Conservation (phyloP, 768 basidiomycete species). For the Mycena galericulata region DNA sequence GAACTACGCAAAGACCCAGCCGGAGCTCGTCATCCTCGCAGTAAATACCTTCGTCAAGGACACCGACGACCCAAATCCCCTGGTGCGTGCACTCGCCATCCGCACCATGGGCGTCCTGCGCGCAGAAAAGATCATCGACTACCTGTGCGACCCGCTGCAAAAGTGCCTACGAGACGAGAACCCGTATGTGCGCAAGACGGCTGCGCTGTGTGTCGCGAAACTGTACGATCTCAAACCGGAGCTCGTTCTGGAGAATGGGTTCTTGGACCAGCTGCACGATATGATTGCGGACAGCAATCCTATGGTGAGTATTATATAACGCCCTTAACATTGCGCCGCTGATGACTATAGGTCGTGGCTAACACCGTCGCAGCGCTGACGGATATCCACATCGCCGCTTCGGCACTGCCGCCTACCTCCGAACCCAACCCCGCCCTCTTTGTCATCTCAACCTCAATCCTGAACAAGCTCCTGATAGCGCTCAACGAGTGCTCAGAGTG, state of each 20-base stretch:
- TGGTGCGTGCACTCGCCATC: constrained; percentile 95
- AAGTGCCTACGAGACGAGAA: constrained; percentile 95
- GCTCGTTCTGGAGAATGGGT: constrained; percentile 94
- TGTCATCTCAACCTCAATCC: constrained; percentile 79
- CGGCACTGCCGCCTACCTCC: constrained; percentile 64
- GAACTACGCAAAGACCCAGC: constrained; percentile 99
- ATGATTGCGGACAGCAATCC: constrained; percentile 97
- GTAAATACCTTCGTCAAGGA: constrained; percentile 99
- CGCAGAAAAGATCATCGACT: constrained; percentile 99
- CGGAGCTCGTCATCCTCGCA: constrained; percentile 89
- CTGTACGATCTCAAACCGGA: constrained; percentile 97
- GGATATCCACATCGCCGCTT: constrained; percentile 87
- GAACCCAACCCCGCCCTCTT: constrained; percentile 77
- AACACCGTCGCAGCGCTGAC: constrained; percentile 94
- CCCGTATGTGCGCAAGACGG: constrained; percentile 98
- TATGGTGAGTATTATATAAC: constrained; percentile 71
- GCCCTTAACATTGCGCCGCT: background rate
- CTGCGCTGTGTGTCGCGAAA: constrained; percentile 96
- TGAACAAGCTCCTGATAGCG: constrained; percentile 93
- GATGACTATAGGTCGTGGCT: constrained; percentile 82
- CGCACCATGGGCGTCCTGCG: constrained; percentile 98
- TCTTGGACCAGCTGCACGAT: constrained; percentile 88
- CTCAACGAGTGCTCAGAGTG: constrained; percentile 99
- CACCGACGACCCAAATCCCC: constrained; percentile 95
- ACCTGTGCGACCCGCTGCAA: constrained; percentile 94